Base-by-base conservation (phyloP, 352 stramenopile species). In the Plasmopara viticola region DNA sequence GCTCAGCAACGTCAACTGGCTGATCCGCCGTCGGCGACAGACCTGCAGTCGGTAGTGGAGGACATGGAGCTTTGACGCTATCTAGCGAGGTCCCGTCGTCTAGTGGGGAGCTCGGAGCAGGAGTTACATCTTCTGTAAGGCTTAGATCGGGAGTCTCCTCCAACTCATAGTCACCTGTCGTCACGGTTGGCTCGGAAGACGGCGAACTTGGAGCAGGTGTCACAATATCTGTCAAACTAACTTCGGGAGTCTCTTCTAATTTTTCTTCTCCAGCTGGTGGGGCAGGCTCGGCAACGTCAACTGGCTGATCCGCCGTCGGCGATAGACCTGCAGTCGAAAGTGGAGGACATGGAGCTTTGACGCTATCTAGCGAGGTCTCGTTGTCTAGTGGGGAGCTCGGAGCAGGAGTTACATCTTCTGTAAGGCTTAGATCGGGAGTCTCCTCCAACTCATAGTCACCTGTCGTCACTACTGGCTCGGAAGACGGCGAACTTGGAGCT, bases 1-100 rank as follows among this genome's bases (percentile, higher is more conserved):
- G 31, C 10, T 8, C 31, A 4, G 31, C 6, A 35, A 4, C 7
- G 10, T 35, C 31, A 8, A 35, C 31, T 12, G 10, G 31, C 31
- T 35, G 31, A 35, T 35, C 31, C 4, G 2, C 1, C 0, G 31
- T 35, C 4, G 62, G 66, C 3, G 66, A 53, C 7, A 54, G 60
- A 43, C 45, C 60, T 47, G 54, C 60, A 15, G 57, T 57, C 28
- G 49, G 54, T 9, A 57, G 14, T 12, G 48, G 44, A 17, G 50
- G 50, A n/a, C 61, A 59, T 14, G 56, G 61, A 2, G 60, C 56
- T 45, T 62, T 66, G 15, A 35, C 40, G 29, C 34, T 51, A 51
- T 45, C 54, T 6, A 39, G 56, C 4, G n/a, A 53, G 13, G 43
- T 58, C 29, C 48, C 51, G 3, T 47, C 43, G 12, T 40, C 44